These are phyloP conservation scores for Hygrocybe coccinea DNA, from an alignment of 768 basidiomycete genomes.

Conservation along the genomic window DNA sequence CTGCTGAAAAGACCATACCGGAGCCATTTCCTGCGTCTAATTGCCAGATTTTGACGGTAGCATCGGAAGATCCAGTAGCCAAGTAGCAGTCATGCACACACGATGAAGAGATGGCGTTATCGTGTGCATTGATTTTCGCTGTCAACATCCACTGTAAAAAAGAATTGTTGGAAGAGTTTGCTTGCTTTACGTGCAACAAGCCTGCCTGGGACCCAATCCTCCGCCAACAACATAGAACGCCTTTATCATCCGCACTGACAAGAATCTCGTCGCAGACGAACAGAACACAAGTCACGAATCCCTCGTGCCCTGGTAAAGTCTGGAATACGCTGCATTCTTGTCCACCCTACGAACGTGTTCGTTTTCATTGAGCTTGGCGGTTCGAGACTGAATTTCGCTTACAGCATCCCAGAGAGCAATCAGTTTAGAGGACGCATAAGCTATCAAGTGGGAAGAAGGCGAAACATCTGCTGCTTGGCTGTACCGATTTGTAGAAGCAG, in stretches of 20 bases:
- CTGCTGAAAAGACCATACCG: slow-evolving; percentile 23
- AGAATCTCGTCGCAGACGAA: slow-evolving; percentile 54
- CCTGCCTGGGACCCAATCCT: slow-evolving; percentile 39
- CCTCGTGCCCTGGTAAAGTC: slow-evolving; percentile 74
- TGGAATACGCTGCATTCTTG: slow-evolving; percentile 51
- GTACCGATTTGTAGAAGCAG: slow-evolving; percentile 46
- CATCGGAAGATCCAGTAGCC: slow-evolving; percentile 82
- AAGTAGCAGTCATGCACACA: slow-evolving; percentile 46
- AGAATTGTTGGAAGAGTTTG: slow-evolving; percentile 12
- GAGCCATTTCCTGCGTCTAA: slow-evolving; percentile 27
- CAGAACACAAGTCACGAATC: slow-evolving; percentile 69
- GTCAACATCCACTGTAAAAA: slow-evolving; percentile 53
- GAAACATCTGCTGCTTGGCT: slow-evolving; percentile 47
- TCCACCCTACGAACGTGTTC: slow-evolving; percentile 42
- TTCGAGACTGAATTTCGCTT: slow-evolving; percentile 13
- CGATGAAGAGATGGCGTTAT: slow-evolving; percentile 64
- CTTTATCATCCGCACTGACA: slow-evolving; percentile 73
- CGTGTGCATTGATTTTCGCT: slow-evolving; percentile 53
- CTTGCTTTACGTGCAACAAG: slow-evolving; percentile 23
- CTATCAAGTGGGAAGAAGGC: slow-evolving; percentile 33
- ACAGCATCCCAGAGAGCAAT: slow-evolving; percentile 45
- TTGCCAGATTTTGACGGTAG: slow-evolving; percentile 70
- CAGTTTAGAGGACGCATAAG: slow-evolving; percentile 45
- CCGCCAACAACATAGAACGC: slow-evolving; percentile 62
- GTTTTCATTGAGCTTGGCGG: neutral